Conservation (phyloP, 805 yeast species). For the Danielia reshetovae region DNA sequence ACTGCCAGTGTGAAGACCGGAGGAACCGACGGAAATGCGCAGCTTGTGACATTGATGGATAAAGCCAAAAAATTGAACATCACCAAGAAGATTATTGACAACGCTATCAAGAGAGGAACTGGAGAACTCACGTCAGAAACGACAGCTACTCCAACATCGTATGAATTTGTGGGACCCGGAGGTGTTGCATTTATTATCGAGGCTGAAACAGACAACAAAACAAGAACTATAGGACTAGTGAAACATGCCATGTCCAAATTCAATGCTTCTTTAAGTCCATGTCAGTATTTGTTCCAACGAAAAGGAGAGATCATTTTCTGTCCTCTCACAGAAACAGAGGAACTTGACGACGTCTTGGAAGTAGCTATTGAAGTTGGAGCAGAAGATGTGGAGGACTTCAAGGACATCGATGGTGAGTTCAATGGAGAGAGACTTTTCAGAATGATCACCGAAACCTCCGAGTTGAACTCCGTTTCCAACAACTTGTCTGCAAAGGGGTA, state of each 20-base stretch:
- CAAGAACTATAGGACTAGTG: slow-evolving; percentile 72
- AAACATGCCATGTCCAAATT: slow-evolving; percentile 70
- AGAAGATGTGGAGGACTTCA: slow-evolving; percentile 65
- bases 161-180: slow-evolving; percentile 92
- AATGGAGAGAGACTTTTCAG: slow-evolving; percentile 31
- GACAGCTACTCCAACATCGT: slow-evolving; percentile 26
- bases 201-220: slow-evolving; percentile 84
- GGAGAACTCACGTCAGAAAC: slow-evolving; percentile 58
- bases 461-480: slow-evolving; percentile 59
- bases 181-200: slow-evolving; percentile 85
- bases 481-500: slow-evolving; percentile 49
- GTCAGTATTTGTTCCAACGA: slow-evolving; percentile 70
- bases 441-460: slow-evolving; percentile 60
- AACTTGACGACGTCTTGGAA: slow-evolving; percentile 69
- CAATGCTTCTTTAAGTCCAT: slow-evolving; percentile 71
- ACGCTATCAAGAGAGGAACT: slow-evolving; percentile 79
- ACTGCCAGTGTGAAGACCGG: slow-evolving; percentile 71
- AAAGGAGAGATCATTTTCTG: slow-evolving; percentile 68
- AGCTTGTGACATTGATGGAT: slow-evolving; percentile 74
- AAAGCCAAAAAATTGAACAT: slow-evolving; percentile 73
- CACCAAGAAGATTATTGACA: slow-evolving; percentile 80
- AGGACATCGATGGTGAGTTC: slow-evolving; percentile 40
- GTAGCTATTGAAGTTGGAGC: slow-evolving; percentile 73
- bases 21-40: slow-evolving; percentile 58
- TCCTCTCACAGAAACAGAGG: slow-evolving; percentile 27